These are phyloP conservation scores for Cryptosporidium meleagridis DNA, from an alignment of 169 alveolate species.

Conservation along the genomic window DNA sequence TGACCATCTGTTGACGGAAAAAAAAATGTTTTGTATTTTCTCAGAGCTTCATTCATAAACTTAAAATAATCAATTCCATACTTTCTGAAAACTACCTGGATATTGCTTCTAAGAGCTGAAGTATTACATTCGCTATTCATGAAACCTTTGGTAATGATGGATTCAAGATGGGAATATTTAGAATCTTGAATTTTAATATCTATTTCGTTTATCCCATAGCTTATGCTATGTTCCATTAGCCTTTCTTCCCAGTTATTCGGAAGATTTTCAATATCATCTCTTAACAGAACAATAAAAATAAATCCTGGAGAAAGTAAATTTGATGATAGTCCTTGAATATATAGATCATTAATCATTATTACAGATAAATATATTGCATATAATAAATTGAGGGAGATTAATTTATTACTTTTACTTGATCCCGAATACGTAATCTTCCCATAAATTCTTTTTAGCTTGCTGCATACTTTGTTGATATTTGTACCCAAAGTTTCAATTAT, in stretches of 20 bases:
- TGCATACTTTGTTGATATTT: neutral
- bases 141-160: neutral
- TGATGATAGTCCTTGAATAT: neutral
- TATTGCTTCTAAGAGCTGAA: neutral
- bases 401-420: neutral
- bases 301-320: conserved; percentile 21
- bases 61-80: conserved; percentile 1
- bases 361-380: conserved; percentile 6
- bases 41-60: neutral
- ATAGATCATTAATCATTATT: neutral
- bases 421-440: neutral
- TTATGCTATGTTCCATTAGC: neutral
- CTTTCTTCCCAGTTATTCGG: conserved; percentile 10
- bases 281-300: neutral
- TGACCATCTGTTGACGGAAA: neutral
- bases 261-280: neutral
- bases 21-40: neutral
- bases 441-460: neutral
- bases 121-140: neutral
- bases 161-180: neutral
- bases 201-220: neutral
- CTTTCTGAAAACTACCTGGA: neutral
- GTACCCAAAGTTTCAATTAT: neutral
- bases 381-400: conserved; percentile 1
- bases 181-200: neutral